Evolutionary conservation across 2,329 filamentous ascomycete species (phyloP), one percentile per base, ranked within the genome.

Genomic region (Trichoderma sp.): DNA sequence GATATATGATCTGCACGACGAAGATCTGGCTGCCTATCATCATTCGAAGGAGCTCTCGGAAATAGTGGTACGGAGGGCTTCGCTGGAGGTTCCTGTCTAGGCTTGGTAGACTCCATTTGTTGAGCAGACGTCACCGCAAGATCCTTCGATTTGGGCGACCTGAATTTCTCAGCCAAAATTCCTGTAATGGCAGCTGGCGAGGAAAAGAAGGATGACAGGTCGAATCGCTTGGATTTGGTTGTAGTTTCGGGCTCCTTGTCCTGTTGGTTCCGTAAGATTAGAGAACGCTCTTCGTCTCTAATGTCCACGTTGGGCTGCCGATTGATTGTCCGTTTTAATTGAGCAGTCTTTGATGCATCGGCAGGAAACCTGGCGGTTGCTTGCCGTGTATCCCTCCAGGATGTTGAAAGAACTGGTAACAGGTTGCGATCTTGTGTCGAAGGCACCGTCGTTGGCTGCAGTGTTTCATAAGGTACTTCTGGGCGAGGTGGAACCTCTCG

Each of bases 141-240:
- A 2, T 72, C 69, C 55, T 66, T 71, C 16, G 73, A 69, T 68
- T 74, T 77, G 10, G 67, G 66, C 18, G 76, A 73, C n/a, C 77
- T 73, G 14, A 78, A 68, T 64, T 79, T 79, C 6, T 75, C 73
- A 2, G 74, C 77, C 43, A 80, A 58, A 71, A 77, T 76, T 30
- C 75, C 77, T 24, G 79, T 79, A 49, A 82, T 76, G 1, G 76
- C 74, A 5, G 83, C 82, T 0, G 86, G 86, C 3, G 86, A 88
- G 0, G 86, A 89, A 74, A 89, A 89, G 75, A 88, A 89, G 8
- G 81, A 80, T 6, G 84, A 81, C 2, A 88, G 78, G 64, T 87
- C 83, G 64, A 85, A 83, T 26, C 77, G 77, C 46, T 74, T 79
- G 7, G 76, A 71, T 61, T 78, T 78, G 11, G 72, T 72, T 3